A percentile compares a stretch with the other conserved stretches of the same genome.
Evolutionary conservation across 805 yeast genomes (phyloP).

Genomic region (Torulaspora gathmanii): DNA sequence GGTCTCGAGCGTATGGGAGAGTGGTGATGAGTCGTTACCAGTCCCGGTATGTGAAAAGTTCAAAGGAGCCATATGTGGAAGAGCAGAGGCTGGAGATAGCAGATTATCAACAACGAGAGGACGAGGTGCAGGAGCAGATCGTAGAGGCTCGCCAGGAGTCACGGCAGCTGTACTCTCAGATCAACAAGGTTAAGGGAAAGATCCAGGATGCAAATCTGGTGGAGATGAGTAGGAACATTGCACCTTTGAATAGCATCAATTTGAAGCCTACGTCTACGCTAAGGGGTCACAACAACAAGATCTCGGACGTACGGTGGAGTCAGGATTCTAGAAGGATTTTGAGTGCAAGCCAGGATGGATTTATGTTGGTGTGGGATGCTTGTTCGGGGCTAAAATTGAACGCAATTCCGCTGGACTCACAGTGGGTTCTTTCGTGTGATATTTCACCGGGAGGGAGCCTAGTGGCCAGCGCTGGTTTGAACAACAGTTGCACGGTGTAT

Average conservation of each 20-base stretch:
- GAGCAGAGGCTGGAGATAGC: conserved; percentile 6
- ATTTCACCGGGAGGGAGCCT: conserved; percentile 59
- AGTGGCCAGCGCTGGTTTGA: conserved; percentile 80
- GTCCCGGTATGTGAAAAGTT: neutral
- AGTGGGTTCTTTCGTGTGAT: conserved; percentile 76
- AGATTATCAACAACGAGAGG: conserved; percentile 18
- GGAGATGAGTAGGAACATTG: conserved; percentile 35
- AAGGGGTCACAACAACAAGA: conserved; percentile 65
- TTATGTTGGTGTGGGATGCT: conserved; percentile 78
- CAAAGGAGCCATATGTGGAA: neutral
- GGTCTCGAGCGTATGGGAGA: neutral
- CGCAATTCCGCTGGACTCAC: conserved; percentile 67
- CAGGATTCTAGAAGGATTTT: conserved; percentile 54
- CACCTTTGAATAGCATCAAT: conserved; percentile 27
- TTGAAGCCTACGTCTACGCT: conserved; percentile 38
- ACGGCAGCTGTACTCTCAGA: conserved; percentile 45
- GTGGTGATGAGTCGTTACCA: conserved; percentile 1
- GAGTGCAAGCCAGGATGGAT: conserved; percentile 84
- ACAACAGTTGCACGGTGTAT: conserved; percentile 72
- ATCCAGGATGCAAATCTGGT: conserved; percentile 45
- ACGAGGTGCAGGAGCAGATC: conserved; percentile 30
- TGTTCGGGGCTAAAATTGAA: conserved; percentile 63
- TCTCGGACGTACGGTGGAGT: conserved; percentile 66
- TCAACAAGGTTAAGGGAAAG: conserved; percentile 41
- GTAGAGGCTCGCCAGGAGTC: conserved; percentile 44